A percentile compares a stretch with the other conserved stretches of the same genome.
These are phyloP conservation scores for Exophiala aquamarina DNA, from an alignment of 2,329 filamentous ascomycete genomes.

Conservation along the genomic window DNA sequence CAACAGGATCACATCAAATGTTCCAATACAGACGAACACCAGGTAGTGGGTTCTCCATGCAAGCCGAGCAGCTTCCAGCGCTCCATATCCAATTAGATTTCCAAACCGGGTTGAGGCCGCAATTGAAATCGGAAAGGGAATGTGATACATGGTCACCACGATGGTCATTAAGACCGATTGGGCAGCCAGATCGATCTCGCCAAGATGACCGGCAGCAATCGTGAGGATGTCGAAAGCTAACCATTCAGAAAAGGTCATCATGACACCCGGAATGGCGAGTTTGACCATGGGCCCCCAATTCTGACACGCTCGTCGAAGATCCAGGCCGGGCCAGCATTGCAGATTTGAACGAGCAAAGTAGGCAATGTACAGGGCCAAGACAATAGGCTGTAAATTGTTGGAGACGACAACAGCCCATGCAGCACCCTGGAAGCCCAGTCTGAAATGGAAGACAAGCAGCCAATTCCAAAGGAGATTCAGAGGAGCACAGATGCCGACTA, in stretches of 20 bases:
- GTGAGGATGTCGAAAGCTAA: slow-evolving; percentile 82
- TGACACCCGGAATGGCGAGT: slow-evolving; percentile 74
- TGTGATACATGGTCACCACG: slow-evolving; percentile 78
- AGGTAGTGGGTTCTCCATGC: slow-evolving; percentile 68
- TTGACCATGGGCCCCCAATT: slow-evolving; percentile 76
- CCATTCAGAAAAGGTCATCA: slow-evolving; percentile 85
- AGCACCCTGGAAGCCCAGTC: slow-evolving; percentile 67
- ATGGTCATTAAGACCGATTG: slow-evolving; percentile 75
- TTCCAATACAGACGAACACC: slow-evolving; percentile 62
- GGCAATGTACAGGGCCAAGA: slow-evolving; percentile 65
- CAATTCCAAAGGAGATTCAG: slow-evolving; percentile 72
- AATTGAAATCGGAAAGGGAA: slow-evolving; percentile 80
- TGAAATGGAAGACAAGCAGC: slow-evolving; percentile 64
- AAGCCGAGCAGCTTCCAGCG: slow-evolving; percentile 71
- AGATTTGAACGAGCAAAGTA: slow-evolving; percentile 59
- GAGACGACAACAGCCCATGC: slow-evolving; percentile 68
- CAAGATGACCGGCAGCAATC: slow-evolving; percentile 68
- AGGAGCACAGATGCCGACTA: slow-evolving; percentile 73
- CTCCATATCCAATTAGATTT: slow-evolving; percentile 77
- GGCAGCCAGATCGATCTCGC: slow-evolving; percentile 70
- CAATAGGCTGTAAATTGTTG: slow-evolving; percentile 64
- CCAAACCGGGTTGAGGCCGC: slow-evolving; percentile 78
- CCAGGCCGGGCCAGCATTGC: slow-evolving; percentile 72
- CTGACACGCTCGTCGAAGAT: slow-evolving; percentile 56
- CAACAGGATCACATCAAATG: slow-evolving; percentile 69